Base-by-base conservation (phyloP, 176 grass and related monocot genomes). In the Oryza rufipogon region DNA sequence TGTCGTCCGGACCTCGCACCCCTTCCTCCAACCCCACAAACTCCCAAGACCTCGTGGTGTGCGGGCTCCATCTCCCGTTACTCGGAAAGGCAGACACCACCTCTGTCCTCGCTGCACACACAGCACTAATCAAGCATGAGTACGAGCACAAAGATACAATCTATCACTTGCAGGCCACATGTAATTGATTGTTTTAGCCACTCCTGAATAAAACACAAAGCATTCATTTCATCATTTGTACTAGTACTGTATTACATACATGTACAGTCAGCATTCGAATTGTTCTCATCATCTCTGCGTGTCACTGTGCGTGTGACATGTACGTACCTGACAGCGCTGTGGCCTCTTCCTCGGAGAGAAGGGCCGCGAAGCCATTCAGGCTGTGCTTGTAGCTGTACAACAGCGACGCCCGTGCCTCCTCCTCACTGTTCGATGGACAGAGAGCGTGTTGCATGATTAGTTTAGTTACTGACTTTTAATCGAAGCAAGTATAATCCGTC, bases 1-100 rank as follows among this genome's bases (percentile, higher is more conserved):
- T 32, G 28, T 67, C 65, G 25, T 26, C 39, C 30, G 52, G 65
- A 12, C 71, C 66, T 25, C 47, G 51, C 45, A 84, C 19, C 9
- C 89, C 93, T 54, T 97, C 94, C 75, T 95, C 96, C 4, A 86
- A 66, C 13, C 86, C 85, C 42, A 98, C 16, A 78, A 98, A 98
- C 74, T 93, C 87, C 96, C 96, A 98, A 67, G 96, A 98, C 74
- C 96, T 92, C 11, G 93, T 98, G 77, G 96, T 98, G 86, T 95
- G 96, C 12, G 87, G 91, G 9, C 83, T 83, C 89, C 76, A 89
- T 81, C 86, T 91, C 61, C 71, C 87, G 47, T 98, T 77, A 82
- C 93, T 92, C 78, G 73, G 91, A 71, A 95, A 89, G 0, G 86
- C 75, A 4, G 89, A 88, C 38, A 92, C 88, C 78, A 98, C 96